phyloP scores from a whole-genome alignment of 2,329 filamentous ascomycete species.

The Hymenoscyphus occultus region DNA sequence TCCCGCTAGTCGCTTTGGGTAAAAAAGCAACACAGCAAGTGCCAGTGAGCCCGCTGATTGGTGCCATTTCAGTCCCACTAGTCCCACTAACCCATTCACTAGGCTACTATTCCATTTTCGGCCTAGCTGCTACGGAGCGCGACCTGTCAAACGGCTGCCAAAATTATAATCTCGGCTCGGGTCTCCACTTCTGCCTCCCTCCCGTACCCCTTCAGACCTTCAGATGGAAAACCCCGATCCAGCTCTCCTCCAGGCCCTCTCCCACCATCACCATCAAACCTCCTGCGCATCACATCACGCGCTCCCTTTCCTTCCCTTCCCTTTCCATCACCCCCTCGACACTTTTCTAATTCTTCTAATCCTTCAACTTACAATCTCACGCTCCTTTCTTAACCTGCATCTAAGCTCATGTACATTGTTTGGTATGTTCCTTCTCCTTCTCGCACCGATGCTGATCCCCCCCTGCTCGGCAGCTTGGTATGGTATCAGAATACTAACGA shows the following conservation, averaged over 20 bases:
- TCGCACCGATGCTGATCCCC: not conserved
- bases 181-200: not conserved
- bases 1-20: too few species aligned
- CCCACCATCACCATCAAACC: not conserved
- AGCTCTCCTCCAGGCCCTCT: not conserved
- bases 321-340: conserved; percentile 14
- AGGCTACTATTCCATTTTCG: too few species aligned
- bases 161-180: not conserved
- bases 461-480: not conserved
- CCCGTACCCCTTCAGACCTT: too few species aligned
- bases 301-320: conserved; percentile 5
- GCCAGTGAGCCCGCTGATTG: too few species aligned
- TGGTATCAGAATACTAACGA: conserved; percentile 12
- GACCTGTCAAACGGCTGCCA: too few species aligned
- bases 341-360: conserved; percentile 20
- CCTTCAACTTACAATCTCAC: conserved; percentile 22
- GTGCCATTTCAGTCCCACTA: too few species aligned
- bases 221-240: not conserved
- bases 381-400: not conserved
- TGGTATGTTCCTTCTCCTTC: conserved; percentile 22
- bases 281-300: not conserved
- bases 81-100: too few species aligned
- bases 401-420: conserved; percentile 26
- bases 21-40: too few species aligned
- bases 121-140: too few species aligned